phyloP scores from a whole-genome alignment of 2,329 filamentous ascomycete species.

The Sodiomyces alkalinus region DNA sequence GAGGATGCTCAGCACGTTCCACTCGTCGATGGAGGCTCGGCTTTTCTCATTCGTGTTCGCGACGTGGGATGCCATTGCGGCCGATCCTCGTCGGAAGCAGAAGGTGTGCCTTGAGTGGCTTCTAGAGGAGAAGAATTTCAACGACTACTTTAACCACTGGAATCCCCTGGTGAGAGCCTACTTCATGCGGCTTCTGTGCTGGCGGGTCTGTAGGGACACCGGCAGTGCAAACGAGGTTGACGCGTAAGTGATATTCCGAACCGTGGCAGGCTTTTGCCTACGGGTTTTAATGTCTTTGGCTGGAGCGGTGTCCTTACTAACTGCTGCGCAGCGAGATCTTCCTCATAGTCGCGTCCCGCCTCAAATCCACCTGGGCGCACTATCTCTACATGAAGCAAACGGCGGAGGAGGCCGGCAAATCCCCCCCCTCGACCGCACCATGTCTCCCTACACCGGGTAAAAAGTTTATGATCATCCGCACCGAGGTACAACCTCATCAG shows the following conservation, averaged over 20 bases:
- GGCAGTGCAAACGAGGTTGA: slow-evolving; percentile 51
- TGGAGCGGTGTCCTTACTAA: slow-evolving; percentile 2
- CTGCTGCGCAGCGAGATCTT: slow-evolving; percentile 49
- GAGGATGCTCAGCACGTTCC: slow-evolving; percentile 67
- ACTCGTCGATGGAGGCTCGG: slow-evolving; percentile 80
- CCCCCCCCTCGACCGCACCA: slow-evolving; percentile 61
- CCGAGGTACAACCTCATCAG: slow-evolving; percentile 41
- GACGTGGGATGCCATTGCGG: slow-evolving; percentile 59
- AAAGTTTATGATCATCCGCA: slow-evolving; percentile 76
- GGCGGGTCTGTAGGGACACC: slow-evolving; percentile 68
- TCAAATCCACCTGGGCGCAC: slow-evolving; percentile 63
- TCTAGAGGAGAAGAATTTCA: slow-evolving; percentile 59
- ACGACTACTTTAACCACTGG: slow-evolving; percentile 82
- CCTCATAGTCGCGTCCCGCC: slow-evolving; percentile 46
- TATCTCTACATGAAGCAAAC: slow-evolving; percentile 60
- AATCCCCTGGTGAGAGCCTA: slow-evolving; percentile 91
- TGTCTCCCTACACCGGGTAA: slow-evolving; percentile 74
- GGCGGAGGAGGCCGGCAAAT: slow-evolving; percentile 37
- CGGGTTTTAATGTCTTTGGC: neutral
- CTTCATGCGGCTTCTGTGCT: slow-evolving; percentile 80
- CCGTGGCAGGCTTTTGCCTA: too few relatives aligned
- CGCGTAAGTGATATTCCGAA: slow-evolving; percentile 40
- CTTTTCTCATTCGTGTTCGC: slow-evolving; percentile 69
- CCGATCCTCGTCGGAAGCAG: slow-evolving; percentile 51
- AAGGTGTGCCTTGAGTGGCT: slow-evolving; percentile 61